Conservation (phyloP, 768 basidiomycete species). For the Sporobolomyces pararoseus region DNA sequence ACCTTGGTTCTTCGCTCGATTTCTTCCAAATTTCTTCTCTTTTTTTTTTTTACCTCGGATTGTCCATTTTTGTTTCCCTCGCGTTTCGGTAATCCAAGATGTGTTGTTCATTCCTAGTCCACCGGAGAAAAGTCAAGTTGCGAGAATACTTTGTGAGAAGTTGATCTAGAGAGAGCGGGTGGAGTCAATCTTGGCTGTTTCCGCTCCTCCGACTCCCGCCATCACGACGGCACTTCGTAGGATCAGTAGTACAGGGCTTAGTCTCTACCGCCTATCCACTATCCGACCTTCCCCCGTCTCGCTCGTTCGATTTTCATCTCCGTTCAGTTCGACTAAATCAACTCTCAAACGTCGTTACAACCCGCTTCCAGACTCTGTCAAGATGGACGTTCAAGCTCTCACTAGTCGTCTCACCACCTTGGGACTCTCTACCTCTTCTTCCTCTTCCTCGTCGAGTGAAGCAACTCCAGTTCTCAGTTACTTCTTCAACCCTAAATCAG, state of each 20-base stretch:
- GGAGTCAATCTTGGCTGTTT: background rate
- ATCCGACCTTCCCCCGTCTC: background rate
- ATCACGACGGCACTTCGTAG: constrained; percentile 21
- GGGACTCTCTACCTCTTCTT: constrained; percentile 7
- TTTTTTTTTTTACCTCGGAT: too few species aligned
- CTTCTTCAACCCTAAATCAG: constrained; percentile 45
- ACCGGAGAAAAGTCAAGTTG: too few species aligned
- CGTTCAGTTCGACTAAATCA: background rate
- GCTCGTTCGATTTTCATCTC: background rate
- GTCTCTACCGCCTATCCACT: background rate
- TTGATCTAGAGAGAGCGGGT: background rate
- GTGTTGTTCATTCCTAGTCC: too few species aligned
- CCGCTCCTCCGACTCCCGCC: background rate
- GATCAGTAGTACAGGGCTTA: background rate
- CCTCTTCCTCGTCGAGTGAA: background rate
- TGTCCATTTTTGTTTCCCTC: too few species aligned
- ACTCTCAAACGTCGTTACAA: constrained; percentile 16
- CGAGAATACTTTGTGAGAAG: too few species aligned
- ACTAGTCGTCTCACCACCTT: constrained; percentile 23
- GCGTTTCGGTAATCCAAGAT: too few species aligned
- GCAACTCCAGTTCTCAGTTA: constrained; percentile 30
- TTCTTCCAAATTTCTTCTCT: too few species aligned
- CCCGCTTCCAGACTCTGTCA: constrained; percentile 6
- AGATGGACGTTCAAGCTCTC: constrained; percentile 32
- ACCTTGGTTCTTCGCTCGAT: too few species aligned